A percentile compares a stretch with the other conserved stretches of the same genome.
phyloP scores from a whole-genome alignment of 768 basidiomycete species.

The Mycena albidolilacea region DNA sequence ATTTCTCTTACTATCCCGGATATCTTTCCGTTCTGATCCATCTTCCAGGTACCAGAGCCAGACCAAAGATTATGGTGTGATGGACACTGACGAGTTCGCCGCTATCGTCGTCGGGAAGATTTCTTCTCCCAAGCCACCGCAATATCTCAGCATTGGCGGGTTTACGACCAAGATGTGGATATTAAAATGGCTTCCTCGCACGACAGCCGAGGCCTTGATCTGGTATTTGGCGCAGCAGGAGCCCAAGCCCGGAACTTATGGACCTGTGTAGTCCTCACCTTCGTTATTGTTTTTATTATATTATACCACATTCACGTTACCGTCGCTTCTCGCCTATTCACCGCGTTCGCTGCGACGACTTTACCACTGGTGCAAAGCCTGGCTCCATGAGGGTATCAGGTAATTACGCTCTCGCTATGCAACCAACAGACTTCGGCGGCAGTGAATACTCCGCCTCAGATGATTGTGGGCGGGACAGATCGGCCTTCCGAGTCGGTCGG shows the following conservation, averaged over 20 bases:
- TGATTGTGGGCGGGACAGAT: no score
- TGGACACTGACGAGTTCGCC: conserved; percentile 33
- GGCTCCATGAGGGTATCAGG: no score
- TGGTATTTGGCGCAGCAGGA: conserved; percentile 20
- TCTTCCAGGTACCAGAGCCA: conserved; percentile 30
- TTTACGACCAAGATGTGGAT: conserved; percentile 19
- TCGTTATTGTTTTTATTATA: background rate
- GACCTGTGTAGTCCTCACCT: conserved; percentile 16
- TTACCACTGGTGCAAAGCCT: no score
- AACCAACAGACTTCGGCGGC: no score
- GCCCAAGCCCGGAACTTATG: conserved; percentile 32
- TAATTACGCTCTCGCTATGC: no score
- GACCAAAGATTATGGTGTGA: conserved; percentile 31
- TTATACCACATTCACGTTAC: no score
- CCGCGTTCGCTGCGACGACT: no score
- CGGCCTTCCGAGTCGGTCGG: no score
- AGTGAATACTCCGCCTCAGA: no score
- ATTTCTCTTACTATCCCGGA: background rate
- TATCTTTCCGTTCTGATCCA: background rate
- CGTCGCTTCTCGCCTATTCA: no score
- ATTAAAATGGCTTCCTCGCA: conserved; percentile 27
- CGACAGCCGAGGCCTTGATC: conserved; percentile 14
- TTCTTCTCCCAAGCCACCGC: conserved; percentile 14
- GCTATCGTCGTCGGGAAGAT: conserved; percentile 19
- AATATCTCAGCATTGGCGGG: conserved; percentile 28